Evolutionary conservation across 2,329 filamentous ascomycete genomes (phyloP).

Genomic region (Hypomyces rosellus): DNA sequence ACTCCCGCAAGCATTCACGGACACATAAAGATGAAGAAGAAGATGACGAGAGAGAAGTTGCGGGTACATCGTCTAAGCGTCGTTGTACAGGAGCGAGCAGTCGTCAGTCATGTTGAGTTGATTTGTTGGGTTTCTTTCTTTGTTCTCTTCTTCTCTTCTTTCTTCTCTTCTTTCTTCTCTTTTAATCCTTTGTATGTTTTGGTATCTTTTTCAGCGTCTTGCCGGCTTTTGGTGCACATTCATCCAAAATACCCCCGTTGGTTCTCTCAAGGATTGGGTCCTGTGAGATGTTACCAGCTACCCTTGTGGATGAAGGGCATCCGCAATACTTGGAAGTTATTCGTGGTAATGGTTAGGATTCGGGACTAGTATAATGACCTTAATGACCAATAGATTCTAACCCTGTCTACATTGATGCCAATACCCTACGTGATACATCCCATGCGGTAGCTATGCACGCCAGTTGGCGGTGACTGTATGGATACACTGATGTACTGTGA

Average conservation of each 20-base stretch:
- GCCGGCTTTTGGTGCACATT: no score
- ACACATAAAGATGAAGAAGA: conserved; percentile 17
- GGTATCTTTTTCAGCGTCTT: background rate
- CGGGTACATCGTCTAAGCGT: conserved; percentile 17
- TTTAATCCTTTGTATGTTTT: background rate
- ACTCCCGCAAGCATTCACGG: conserved; percentile 16
- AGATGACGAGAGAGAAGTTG: conserved; percentile 11
- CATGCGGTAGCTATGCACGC: no score
- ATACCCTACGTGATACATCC: background rate
- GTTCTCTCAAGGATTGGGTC: no score
- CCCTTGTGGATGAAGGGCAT: background rate
- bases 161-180: background rate
- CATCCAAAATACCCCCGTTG: no score
- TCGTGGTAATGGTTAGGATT: background rate
- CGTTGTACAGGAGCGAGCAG: conserved; percentile 12
- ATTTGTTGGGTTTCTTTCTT: background rate
- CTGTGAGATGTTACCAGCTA: background rate
- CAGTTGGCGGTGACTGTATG: no score
- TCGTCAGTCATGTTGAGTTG: background rate
- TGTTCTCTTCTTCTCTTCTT: background rate
- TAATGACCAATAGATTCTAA: background rate
- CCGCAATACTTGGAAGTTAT: background rate
- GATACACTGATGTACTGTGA: no score
- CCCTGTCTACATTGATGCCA: background rate
- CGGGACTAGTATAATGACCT: background rate